Percentiles rank a stretch among this genome's conserved stretches.
Conservation (phyloP, 202 grass and related monocot species). For the Saccharum hybrid region DNA sequence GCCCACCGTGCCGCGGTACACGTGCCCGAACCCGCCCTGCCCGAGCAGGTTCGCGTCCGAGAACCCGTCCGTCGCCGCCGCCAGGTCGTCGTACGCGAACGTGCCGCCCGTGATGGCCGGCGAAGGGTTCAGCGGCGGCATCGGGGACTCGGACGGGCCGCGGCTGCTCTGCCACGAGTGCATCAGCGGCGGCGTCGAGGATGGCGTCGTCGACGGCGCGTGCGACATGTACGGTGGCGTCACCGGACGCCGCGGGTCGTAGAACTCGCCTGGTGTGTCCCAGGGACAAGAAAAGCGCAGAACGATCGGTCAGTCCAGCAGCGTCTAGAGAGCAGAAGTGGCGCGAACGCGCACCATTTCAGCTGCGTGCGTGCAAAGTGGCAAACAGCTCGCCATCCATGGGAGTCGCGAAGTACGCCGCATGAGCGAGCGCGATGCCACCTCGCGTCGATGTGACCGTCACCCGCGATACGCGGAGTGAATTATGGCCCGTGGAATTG, state of each 20-base stretch:
- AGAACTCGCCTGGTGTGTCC: conserved; percentile 37
- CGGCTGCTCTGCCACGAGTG: conserved; percentile 44
- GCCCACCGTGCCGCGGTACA: conserved; percentile 69
- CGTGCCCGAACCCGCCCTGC: conserved; percentile 78
- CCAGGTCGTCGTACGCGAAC: conserved; percentile 73
- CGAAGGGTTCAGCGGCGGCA: conserved; percentile 18
- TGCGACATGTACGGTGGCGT: conserved; percentile 34
- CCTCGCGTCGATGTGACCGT: not conserved
- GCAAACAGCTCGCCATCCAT: not conserved
- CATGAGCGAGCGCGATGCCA: not conserved
- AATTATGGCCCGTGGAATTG: conserved; percentile 9
- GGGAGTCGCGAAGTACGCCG: not conserved
- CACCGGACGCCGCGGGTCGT: conserved; percentile 42
- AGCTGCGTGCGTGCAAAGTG: not conserved
- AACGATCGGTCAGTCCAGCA: not conserved
- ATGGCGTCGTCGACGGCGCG: conserved; percentile 35
- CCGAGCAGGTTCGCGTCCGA: conserved; percentile 71
- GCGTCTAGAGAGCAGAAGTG: not conserved
- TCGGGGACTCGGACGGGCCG: conserved; percentile 18
- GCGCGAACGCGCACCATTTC: not conserved
- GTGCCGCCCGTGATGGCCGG: conserved; percentile 35
- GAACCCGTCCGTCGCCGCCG: conserved; percentile 62
- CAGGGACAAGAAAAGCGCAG: not conserved
- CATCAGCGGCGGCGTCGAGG: conserved; percentile 46
- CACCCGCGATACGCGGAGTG: conserved; percentile 5